These are phyloP conservation scores for Tilletia setariae DNA, from an alignment of 1,284 basidiomycete species.

Conservation along the genomic window DNA sequence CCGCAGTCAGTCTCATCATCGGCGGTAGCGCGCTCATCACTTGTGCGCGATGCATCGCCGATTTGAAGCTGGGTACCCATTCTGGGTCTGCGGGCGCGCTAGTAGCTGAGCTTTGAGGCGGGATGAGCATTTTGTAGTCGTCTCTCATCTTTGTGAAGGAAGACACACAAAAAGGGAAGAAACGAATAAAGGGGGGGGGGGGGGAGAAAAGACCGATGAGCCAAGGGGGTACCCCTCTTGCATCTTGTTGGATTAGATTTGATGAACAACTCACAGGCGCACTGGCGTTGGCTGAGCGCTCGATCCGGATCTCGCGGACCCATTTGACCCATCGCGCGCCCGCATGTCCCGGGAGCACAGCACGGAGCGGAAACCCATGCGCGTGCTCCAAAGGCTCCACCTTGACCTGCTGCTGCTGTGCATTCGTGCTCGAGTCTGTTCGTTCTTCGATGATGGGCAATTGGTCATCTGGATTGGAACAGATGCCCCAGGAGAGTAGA, in stretches of 20 bases:
- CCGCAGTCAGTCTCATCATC: slow-evolving; percentile 29
- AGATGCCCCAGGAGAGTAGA: slow-evolving; percentile 22
- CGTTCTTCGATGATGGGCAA: slow-evolving; percentile 23
- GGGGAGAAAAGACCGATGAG: too few species aligned
- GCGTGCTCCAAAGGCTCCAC: slow-evolving; percentile 63
- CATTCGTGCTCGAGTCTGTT: slow-evolving; percentile 3
- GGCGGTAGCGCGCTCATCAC: slow-evolving; percentile 22
- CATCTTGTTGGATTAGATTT: too few species aligned
- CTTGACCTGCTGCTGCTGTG: slow-evolving; percentile 50
- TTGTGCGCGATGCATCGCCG: slow-evolving; percentile 14
- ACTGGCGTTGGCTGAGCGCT: slow-evolving; percentile 21
- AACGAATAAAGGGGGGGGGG: too few species aligned
- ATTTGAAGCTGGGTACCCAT: slow-evolving; percentile 20
- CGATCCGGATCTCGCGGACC: slow-evolving; percentile 58
- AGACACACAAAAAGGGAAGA: too few species aligned
- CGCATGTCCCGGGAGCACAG: slow-evolving; percentile 66
- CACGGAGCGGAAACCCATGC: slow-evolving; percentile 68
- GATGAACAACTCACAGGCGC: too few species aligned
- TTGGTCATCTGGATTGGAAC: not conserved
- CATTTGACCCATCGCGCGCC: slow-evolving; percentile 77
- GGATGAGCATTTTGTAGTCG: slow-evolving; percentile 25
- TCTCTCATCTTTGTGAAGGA: too few species aligned
- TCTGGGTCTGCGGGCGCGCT: slow-evolving; percentile 1
- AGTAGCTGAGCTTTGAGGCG: slow-evolving; percentile 74
- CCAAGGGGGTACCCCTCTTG: too few species aligned